Evolutionary conservation across 1,139 yeast species (phyloP).

Genomic region (Yamadazyma sp.): DNA sequence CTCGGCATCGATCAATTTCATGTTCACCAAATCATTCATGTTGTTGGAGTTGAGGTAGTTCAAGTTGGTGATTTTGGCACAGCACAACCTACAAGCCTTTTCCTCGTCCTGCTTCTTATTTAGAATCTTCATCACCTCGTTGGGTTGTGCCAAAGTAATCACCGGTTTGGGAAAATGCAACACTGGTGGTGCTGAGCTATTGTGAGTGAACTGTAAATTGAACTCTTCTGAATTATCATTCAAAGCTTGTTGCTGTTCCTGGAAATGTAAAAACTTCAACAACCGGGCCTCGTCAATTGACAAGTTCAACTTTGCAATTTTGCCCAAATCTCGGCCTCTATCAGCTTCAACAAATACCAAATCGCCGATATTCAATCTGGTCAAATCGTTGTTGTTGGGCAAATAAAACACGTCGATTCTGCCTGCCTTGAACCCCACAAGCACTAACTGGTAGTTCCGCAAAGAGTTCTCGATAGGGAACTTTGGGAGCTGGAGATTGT

Average conservation of each 20-base stretch:
- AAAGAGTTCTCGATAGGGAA: slow-evolving; percentile 40
- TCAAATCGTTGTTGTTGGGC: slow-evolving; percentile 35
- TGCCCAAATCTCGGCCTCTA: slow-evolving; percentile 88
- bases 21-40: slow-evolving; percentile 13
- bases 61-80: slow-evolving; percentile 55
- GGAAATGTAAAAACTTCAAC: slow-evolving; percentile 52
- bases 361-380: slow-evolving; percentile 54
- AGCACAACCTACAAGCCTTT: slow-evolving; percentile 63
- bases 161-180: slow-evolving; percentile 73
- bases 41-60: slow-evolving; percentile 13
- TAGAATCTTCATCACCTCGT: slow-evolving; percentile 60
- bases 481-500: slow-evolving; percentile 40
- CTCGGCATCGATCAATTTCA: slow-evolving; percentile 73
- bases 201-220: slow-evolving; percentile 23
- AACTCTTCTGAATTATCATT: slow-evolving; percentile 16
- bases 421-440: slow-evolving; percentile 85
- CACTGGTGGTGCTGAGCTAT: slow-evolving; percentile 23
- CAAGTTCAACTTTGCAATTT: slow-evolving; percentile 65
- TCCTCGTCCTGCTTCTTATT: slow-evolving; percentile 69
- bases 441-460: slow-evolving; percentile 42
- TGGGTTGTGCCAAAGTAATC: slow-evolving; percentile 62
- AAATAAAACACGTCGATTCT: slow-evolving; percentile 80
- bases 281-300: slow-evolving; percentile 64
- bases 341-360: slow-evolving; percentile 97
- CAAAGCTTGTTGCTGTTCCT: slow-evolving; percentile 59